Percentiles rank a stretch among this genome's conserved stretches.
Evolutionary conservation across 768 basidiomycete genomes (phyloP).

Genomic region (Termitomyces sp.): DNA sequence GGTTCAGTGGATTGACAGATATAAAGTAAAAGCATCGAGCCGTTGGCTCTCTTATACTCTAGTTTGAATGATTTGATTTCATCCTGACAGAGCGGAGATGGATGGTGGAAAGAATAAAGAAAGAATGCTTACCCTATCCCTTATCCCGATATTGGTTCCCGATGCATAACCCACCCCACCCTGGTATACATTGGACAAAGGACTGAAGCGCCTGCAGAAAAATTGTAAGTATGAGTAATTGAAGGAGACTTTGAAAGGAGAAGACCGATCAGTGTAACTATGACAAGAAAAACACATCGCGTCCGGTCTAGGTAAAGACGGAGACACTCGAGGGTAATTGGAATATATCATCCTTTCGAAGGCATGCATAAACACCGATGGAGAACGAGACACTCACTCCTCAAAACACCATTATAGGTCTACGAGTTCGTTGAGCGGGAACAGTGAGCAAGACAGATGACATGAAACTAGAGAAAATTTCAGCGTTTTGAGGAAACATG

Average conservation of each 20-base stretch:
- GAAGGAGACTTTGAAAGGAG: constrained; percentile 3
- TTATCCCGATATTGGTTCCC: neutral
- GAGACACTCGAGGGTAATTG: constrained; percentile 39
- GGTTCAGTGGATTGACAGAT: constrained; percentile 56
- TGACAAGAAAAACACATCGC: constrained; percentile 69
- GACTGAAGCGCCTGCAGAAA: neutral
- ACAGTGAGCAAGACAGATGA: neutral
- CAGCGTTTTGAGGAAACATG: constrained; percentile 5
- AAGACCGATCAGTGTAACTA: constrained; percentile 85
- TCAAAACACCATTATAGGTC: neutral
- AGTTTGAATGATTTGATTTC: constrained; percentile 81
- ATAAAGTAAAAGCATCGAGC: constrained; percentile 62
- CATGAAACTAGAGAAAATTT: constrained; percentile 3
- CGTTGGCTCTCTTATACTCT: constrained; percentile 81
- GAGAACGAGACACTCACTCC: neutral
- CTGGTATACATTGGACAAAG: neutral
- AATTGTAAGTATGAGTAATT: constrained; percentile 3
- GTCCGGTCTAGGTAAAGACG: constrained; percentile 45
- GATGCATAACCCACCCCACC: neutral
- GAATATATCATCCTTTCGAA: constrained; percentile 56
- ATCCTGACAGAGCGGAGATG: neutral
- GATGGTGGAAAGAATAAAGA: neutral
- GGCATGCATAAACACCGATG: too few relatives aligned
- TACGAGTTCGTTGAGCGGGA: neutral
- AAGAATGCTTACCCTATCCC: neutral